Evolutionary conservation across 495 filamentous ascomycete species (phyloP).

Genomic region (Neurospora sublineolata): DNA sequence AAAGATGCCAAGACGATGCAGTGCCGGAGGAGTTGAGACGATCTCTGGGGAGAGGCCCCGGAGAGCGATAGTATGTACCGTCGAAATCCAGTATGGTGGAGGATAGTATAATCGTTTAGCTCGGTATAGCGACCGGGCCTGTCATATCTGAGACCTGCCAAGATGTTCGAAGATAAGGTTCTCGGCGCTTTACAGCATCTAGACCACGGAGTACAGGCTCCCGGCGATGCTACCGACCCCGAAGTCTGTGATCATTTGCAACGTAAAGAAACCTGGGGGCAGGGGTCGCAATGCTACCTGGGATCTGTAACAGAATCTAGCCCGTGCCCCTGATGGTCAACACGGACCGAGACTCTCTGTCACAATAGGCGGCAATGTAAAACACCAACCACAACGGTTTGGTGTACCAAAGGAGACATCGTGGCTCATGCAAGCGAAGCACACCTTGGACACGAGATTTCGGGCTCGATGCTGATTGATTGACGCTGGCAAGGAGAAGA

Average conservation of each 20-base stretch:
- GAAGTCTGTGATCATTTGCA: not conserved
- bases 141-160: not conserved
- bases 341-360: not conserved
- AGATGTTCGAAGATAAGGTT: not conserved
- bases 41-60: not conserved
- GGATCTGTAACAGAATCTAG: not conserved
- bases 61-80: not conserved
- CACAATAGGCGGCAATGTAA: not conserved
- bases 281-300: not conserved
- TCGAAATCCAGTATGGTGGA: not conserved
- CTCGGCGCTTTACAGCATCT: not conserved
- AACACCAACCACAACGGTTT: not conserved
- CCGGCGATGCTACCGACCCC: not conserved
- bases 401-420: not conserved
- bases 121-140: not conserved
- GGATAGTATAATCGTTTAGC: not conserved
- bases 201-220: not conserved
- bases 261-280: not conserved
- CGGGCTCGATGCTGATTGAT: not conserved
- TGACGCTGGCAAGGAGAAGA: not conserved
- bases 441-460: not conserved
- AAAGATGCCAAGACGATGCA: not conserved
- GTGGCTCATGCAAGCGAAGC: not conserved
- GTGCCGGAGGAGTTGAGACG: not conserved
- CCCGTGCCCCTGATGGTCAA: not conserved